Evolutionary conservation across 2,329 filamentous ascomycete species (phyloP).

Genomic region (Colletotrichum somersetense): DNA sequence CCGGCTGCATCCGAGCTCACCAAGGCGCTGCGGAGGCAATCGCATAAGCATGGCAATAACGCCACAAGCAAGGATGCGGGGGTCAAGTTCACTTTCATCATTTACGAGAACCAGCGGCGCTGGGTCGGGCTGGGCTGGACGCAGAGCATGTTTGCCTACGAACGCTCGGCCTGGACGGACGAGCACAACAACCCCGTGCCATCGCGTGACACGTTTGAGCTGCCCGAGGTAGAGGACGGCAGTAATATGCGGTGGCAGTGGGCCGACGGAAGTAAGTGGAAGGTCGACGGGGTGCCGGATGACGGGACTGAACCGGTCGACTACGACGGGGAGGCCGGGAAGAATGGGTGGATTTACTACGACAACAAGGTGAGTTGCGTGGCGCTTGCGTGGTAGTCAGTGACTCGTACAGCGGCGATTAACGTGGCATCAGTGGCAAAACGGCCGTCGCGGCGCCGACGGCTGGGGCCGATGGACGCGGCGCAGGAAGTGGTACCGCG

Average conservation of each 20-base stretch:
- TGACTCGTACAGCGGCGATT: not conserved
- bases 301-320: constrained; percentile 58
- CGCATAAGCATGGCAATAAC: constrained; percentile 44
- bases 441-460: constrained; percentile 85
- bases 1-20: constrained; percentile 60
- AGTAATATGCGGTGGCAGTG: constrained; percentile 75
- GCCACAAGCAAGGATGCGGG: constrained; percentile 74
- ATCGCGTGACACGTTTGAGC: constrained; percentile 76
- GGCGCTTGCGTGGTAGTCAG: not conserved
- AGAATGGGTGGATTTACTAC: constrained; percentile 94
- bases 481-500: constrained; percentile 94
- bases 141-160: constrained; percentile 88
- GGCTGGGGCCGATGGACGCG: constrained; percentile 96
- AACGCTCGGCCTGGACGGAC: constrained; percentile 93
- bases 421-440: constrained; percentile 77
- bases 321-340: constrained; percentile 71
- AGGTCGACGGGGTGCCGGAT: constrained; percentile 80
- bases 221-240: constrained; percentile 72
- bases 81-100: constrained; percentile 94
- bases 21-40: constrained; percentile 55
- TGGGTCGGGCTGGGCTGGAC: constrained; percentile 98
- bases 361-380: constrained; percentile 83
- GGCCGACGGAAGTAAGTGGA: constrained; percentile 89
- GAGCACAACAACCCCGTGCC: constrained; percentile 89
- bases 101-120: constrained; percentile 95